Conservation (phyloP, 2,329 filamentous ascomycete genomes). For the Chaetothyriales sp. region DNA sequence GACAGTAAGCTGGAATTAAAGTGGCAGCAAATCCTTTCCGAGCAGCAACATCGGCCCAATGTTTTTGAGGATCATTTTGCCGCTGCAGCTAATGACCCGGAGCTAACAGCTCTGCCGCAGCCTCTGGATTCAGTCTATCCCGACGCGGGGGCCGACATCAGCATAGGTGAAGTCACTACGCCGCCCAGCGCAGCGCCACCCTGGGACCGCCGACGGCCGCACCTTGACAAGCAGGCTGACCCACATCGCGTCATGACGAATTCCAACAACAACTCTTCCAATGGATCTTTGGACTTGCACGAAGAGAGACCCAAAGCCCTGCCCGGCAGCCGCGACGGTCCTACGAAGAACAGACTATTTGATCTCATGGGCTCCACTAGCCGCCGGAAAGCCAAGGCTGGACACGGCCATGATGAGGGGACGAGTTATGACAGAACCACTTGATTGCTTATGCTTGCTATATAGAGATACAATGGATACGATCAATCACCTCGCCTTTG, state of each 20-base stretch:
- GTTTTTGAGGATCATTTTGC: conserved; percentile 8
- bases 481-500: no score
- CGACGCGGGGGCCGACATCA: conserved; percentile 3
- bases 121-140: conserved; percentile 8
- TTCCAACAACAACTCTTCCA: conserved; percentile 35
- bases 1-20: conserved; percentile 33
- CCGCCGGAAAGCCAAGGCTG: conserved; percentile 29
- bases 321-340: conserved; percentile 24
- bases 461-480: background rate
- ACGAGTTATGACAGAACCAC: conserved; percentile 1
- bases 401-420: conserved; percentile 13
- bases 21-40: conserved; percentile 37
- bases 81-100: conserved; percentile 3
- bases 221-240: conserved; percentile 7
- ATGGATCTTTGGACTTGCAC: conserved; percentile 25
- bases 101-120: conserved; percentile 17
- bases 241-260: conserved; percentile 27
- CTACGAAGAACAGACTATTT: conserved; percentile 28
- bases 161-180: conserved; percentile 25
- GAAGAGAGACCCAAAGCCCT: conserved; percentile 26
- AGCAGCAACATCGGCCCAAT: conserved; percentile 27
- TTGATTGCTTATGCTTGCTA: background rate
- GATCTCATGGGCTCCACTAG: conserved; percentile 31
- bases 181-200: conserved; percentile 32
- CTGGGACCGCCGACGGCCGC: conserved; percentile 30